Percentiles rank a stretch among this genome's conserved stretches.
These are phyloP conservation scores for Xylariaceae sp. DNA, from an alignment of 2,329 filamentous ascomycete species.

Conservation along the genomic window DNA sequence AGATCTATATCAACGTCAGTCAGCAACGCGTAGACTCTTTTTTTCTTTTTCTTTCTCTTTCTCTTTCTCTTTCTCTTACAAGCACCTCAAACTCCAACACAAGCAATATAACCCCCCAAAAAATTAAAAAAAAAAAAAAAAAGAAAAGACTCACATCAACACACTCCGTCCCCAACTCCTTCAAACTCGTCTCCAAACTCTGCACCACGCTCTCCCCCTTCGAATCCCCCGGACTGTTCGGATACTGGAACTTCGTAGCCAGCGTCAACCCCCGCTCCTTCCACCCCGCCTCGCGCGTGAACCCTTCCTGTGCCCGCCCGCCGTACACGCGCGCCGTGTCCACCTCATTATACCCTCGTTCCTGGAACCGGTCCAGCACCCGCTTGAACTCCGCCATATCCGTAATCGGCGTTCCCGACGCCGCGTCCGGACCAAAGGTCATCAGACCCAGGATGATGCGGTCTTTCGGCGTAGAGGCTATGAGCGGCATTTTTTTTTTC, in stretches of 20 bases:
- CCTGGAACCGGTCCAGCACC: constrained; percentile 68
- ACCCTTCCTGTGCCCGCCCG: constrained; percentile 69
- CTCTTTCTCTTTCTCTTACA: too few species aligned
- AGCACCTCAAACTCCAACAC: background rate
- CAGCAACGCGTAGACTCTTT: too few species aligned
- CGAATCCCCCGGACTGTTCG: constrained; percentile 44
- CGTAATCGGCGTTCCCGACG: constrained; percentile 65
- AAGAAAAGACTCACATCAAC: constrained; percentile 53
- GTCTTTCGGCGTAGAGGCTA: constrained; percentile 45
- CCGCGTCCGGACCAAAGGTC: constrained; percentile 68
- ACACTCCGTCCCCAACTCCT: constrained; percentile 64
- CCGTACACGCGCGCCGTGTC: constrained; percentile 78
- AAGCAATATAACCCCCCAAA: background rate
- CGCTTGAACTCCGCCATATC: constrained; percentile 60
- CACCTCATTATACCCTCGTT: constrained; percentile 75
- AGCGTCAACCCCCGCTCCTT: constrained; percentile 70
- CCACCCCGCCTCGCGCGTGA: constrained; percentile 69
- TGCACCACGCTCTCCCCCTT: constrained; percentile 58
- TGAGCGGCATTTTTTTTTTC: constrained; percentile 39
- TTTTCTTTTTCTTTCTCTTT: too few species aligned
- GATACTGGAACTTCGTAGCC: constrained; percentile 72
- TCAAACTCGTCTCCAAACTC: constrained; percentile 61
- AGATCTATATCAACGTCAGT: constrained; percentile 42
- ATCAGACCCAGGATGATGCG: constrained; percentile 79
- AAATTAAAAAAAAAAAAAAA: background rate